Percentiles rank a stretch among this genome's conserved stretches.
phyloP scores from a whole-genome alignment of 257 asterid genomes.

The Solanum chiquidenum region DNA sequence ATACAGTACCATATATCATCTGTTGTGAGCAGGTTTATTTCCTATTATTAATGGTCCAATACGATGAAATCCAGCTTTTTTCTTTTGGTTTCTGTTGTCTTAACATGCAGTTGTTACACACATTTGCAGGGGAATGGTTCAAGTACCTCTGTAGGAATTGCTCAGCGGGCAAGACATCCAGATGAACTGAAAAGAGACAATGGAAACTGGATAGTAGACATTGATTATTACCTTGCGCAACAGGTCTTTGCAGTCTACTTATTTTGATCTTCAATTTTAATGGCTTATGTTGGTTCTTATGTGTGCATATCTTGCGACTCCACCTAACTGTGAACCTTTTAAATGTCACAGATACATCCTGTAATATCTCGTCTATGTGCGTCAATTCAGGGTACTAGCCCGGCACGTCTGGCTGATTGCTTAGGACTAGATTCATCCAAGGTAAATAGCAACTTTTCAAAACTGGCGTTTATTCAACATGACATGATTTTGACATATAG shows the following conservation, averaged over 20 bases:
- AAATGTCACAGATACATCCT: conserved; percentile 77
- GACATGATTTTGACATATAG: background rate
- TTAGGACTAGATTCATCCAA: conserved; percentile 92
- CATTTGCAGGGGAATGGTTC: conserved; percentile 57
- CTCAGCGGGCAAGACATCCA: conserved; percentile 98
- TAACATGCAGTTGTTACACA: background rate
- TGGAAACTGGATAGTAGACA: conserved; percentile 78
- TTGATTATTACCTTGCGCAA: conserved; percentile 92
- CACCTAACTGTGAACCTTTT: conserved; percentile 9
- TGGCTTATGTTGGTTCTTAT: background rate
- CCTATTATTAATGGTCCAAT: background rate
- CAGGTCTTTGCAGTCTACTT: conserved; percentile 42
- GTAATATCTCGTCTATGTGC: conserved; percentile 96
- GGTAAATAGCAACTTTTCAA: conserved; percentile 27
- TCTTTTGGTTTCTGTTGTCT: background rate
- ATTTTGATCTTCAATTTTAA: background rate
- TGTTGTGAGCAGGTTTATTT: conserved; percentile 81
- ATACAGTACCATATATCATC: conserved; percentile 85
- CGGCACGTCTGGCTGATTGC: conserved; percentile 97
- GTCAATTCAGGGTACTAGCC: conserved; percentile 94
- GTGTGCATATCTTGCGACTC: conserved; percentile 1
- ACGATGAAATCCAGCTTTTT: background rate
- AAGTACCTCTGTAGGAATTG: conserved; percentile 64
- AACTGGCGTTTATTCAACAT: background rate
- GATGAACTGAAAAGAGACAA: conserved; percentile 80